A percentile compares a stretch with the other conserved stretches of the same genome.
phyloP scores from a whole-genome alignment of 2,329 filamentous ascomycete species.

The Phialophora verrucosa region DNA sequence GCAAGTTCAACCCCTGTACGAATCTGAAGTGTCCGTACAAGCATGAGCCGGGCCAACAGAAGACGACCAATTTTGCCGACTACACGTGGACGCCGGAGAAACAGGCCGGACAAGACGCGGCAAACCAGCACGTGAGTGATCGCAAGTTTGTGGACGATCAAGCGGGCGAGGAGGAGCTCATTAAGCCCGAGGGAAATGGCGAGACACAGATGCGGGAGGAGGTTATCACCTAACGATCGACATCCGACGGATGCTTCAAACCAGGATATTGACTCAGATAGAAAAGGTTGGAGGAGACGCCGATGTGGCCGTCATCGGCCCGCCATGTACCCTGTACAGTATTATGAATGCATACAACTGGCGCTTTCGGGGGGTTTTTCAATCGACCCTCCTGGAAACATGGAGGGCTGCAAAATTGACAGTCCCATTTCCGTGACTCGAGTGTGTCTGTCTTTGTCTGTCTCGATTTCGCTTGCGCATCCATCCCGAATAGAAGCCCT shows the following conservation, averaged over 20 bases:
- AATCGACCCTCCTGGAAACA: background rate
- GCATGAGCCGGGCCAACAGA: conserved; percentile 83
- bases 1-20: conserved; percentile 89
- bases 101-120: conserved; percentile 34
- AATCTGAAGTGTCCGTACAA: conserved; percentile 88
- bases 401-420: background rate
- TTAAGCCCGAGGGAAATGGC: conserved; percentile 61
- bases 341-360: conserved; percentile 9
- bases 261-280: background rate
- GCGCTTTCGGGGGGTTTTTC: background rate
- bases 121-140: conserved; percentile 77
- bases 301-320: background rate
- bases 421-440: background rate
- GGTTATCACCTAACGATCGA: conserved; percentile 24
- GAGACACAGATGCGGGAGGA: conserved; percentile 31
- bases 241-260: background rate
- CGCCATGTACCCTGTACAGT: conserved; percentile 4
- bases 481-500: background rate
- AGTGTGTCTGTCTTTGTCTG: background rate
- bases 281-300: background rate
- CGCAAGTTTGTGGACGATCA: conserved; percentile 81
- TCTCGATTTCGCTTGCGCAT: background rate
- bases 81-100: conserved; percentile 83
- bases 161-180: conserved; percentile 65
- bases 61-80: conserved; percentile 75